Evolutionary conservation across 208 protist genomes (phyloP).

Genomic region (Wallacemonas sp.): DNA sequence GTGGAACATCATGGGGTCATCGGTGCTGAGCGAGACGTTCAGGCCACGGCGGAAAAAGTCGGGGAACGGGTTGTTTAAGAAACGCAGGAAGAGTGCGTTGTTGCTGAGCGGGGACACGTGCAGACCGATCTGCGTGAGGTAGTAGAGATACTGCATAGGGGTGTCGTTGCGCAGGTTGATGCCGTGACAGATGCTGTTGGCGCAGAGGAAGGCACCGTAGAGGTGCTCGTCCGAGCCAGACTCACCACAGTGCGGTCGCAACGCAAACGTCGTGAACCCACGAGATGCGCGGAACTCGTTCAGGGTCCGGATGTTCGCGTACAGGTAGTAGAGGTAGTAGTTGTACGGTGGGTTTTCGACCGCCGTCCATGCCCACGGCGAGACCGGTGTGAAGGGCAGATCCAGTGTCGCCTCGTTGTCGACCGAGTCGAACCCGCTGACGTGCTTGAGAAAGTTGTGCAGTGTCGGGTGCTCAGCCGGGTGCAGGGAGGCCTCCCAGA

Average conservation of each 20-base stretch:
- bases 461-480: conserved; percentile 95
- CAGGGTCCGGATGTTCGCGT: conserved; percentile 97
- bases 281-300: conserved; percentile 94
- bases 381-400: conserved; percentile 71
- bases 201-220: conserved; percentile 93
- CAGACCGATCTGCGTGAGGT: conserved; percentile 98
- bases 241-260: conserved; percentile 98
- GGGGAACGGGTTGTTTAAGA: conserved; percentile 97
- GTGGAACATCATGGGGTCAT: conserved; percentile 98
- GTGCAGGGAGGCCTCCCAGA: conserved; percentile 98
- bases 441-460: conserved; percentile 96
- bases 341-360: conserved; percentile 98
- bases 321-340: conserved; percentile 99
- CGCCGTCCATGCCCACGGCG: conserved; percentile 93
- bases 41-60: conserved; percentile 96
- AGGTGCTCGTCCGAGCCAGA: conserved; percentile 94
- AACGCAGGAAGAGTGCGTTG: conserved; percentile 98
- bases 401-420: conserved; percentile 98
- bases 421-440: conserved; percentile 98
- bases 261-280: conserved; percentile 94
- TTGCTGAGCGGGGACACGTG: conserved; percentile 99
- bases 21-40: conserved; percentile 98
- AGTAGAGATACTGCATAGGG: conserved; percentile 98
- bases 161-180: conserved; percentile 95
- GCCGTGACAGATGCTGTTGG: conserved; percentile 98